phyloP scores from a whole-genome alignment of 345 rosid species.

The Gossypium ekmanianum region DNA sequence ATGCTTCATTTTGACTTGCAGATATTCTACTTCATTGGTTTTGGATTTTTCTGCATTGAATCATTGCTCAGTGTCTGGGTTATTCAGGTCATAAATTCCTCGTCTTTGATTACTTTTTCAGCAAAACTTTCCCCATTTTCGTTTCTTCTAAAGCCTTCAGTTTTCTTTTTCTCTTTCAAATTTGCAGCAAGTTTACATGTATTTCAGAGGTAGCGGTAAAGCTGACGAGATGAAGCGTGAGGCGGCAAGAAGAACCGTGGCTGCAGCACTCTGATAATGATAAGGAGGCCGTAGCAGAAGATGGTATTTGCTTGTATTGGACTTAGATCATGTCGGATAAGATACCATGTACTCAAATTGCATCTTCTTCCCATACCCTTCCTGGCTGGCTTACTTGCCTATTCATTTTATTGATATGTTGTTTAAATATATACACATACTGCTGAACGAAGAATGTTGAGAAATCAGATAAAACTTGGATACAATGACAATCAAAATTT shows the following conservation, averaged over 20 bases:
- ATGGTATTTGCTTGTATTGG: not conserved
- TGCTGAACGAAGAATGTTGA: conserved; percentile 2
- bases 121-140: not conserved
- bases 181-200: conserved; percentile 95
- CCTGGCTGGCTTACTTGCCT: not conserved
- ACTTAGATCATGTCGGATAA: conserved; percentile 17
- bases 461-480: not conserved
- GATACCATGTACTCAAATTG: conserved; percentile 19
- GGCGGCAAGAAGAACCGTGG: conserved; percentile 62
- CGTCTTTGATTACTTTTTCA: conserved; percentile 13
- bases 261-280: conserved; percentile 56
- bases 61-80: conserved; percentile 95
- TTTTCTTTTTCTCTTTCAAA: conserved; percentile 11
- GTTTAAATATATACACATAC: not conserved
- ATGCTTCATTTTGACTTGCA: conserved; percentile 33
- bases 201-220: conserved; percentile 88
- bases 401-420: conserved; percentile 16
- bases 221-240: conserved; percentile 82
- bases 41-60: conserved; percentile 68
- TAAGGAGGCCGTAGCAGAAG: not conserved
- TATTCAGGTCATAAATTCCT: conserved; percentile 64
- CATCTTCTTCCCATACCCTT: not conserved
- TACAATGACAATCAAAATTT: not conserved
- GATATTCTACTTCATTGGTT: conserved; percentile 91
- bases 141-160: not conserved